phyloP scores from a whole-genome alignment of 202 grass and related monocot species.

The Brachypodium distachyon region DNA sequence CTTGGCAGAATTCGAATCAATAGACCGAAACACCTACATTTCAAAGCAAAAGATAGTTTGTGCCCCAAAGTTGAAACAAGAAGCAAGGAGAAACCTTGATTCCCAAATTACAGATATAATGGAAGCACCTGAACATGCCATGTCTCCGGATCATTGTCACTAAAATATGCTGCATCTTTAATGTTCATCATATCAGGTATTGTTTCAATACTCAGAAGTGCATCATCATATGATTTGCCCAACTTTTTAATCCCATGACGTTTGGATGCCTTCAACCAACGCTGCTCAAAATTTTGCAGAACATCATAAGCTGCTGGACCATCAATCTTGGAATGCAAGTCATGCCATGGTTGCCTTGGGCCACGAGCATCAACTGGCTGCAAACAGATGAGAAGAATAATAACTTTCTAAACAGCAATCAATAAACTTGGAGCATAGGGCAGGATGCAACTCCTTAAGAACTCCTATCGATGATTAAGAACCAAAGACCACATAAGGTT shows the following conservation, averaged over 20 bases:
- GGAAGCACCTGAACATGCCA: constrained; percentile 84
- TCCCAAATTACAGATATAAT: not conserved
- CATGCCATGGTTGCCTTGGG: constrained; percentile 98
- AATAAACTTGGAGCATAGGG: not conserved
- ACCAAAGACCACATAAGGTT: not conserved
- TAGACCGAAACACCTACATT: constrained; percentile 70
- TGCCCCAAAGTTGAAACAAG: not conserved
- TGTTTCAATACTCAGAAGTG: constrained; percentile 58
- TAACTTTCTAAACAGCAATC: not conserved
- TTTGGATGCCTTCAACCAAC: constrained; percentile 85
- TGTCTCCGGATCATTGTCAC: constrained; percentile 70
- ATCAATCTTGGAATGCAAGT: constrained; percentile 87
- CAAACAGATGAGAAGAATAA: constrained; percentile 17
- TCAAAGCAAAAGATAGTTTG: constrained; percentile 9
- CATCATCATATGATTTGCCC: constrained; percentile 58
- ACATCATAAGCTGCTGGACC: constrained; percentile 90
- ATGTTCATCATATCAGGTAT: constrained; percentile 54
- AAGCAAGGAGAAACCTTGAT: not conserved
- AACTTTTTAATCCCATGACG: constrained; percentile 83
- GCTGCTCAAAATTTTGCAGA: constrained; percentile 76
- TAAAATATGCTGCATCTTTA: constrained; percentile 47
- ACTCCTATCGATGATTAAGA: not conserved
- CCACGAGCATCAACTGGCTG: constrained; percentile 60
- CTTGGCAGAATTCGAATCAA: constrained; percentile 85
- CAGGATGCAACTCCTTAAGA: not conserved